Evolutionary conservation across 1,139 yeast species (phyloP), one percentile per base, ranked within the genome.

Genomic region (Geotrichum armillariae): DNA sequence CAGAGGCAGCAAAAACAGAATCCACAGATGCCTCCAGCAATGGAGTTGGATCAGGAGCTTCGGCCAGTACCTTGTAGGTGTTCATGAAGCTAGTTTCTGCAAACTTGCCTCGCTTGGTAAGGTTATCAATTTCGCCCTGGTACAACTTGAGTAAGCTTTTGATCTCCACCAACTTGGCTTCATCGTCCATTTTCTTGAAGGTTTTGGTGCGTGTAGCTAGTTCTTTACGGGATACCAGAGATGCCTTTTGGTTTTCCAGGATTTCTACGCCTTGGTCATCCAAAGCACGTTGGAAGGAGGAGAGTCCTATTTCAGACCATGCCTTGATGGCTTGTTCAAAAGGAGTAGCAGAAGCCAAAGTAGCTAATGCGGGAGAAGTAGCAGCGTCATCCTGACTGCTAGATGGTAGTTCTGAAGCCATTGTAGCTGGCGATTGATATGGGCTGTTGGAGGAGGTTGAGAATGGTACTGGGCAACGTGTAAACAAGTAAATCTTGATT

Each of bases 31-130:
- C 77, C 60, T 86, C 89, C 52, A 91, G 70, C 42, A 91, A 68
- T 2, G 96, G 95, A 54, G 77, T 78, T 2, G 98, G 98, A 68
- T 93, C 97, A 0, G 98, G 97, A 0, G 95, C 93, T 63, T 91
- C 96, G 1, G 90, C 88, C 12, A 93, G 71, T 22, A 80, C 72
- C 53, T 90, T 74, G 70, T 91, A 91, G 23, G 88, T 73, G 20
- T 82, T 82, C 66, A 90, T 79, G 62, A 93, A 85, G 43, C 82
- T 75, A 33, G 76, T 74, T 63, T 93, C 98, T 1, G 87, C 82
- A 45, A 69, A 74, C 63, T 90, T 89, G 56, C 88, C 82, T 59
- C 93, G 80, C 59, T 79, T 81, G 2, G 97, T 88, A 57, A 93
- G 73, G 39, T 75, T 72, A 65, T 93, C 99, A 60, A 93, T 86